Evolutionary conservation across 768 basidiomycete species (phyloP).

Genomic region (Tricholoma bakamatsutake): DNA sequence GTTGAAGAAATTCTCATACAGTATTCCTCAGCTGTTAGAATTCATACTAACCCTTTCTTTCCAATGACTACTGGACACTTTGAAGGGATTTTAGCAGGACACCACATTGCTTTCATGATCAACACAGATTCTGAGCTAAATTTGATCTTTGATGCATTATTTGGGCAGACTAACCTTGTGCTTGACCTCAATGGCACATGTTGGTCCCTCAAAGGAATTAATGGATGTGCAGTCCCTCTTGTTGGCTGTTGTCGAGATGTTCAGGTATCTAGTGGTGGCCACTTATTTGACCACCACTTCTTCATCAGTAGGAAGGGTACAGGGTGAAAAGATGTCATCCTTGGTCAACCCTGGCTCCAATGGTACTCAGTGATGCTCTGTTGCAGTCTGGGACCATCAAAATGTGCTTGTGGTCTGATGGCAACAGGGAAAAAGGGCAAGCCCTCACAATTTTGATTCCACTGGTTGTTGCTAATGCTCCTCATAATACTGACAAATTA

Average conservation of each 20-base stretch:
- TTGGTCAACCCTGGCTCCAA: no score
- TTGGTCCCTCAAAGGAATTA: conserved; percentile 7
- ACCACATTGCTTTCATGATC: background rate
- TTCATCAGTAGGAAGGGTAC: no score
- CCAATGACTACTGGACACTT: background rate
- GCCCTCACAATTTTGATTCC: conserved; percentile 7
- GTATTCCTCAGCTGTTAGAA: background rate
- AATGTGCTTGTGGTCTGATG: conserved; percentile 15
- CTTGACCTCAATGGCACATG: no score
- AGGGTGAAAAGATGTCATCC: no score
- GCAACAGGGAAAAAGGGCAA: conserved; percentile 1
- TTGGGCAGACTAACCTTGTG: no score
- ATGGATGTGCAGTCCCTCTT: conserved; percentile 8
- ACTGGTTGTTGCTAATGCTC: background rate
- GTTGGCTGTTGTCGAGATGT: conserved; percentile 14
- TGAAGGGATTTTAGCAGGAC: background rate
- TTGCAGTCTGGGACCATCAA: conserved; percentile 6
- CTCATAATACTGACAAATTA: background rate
- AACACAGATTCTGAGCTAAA: background rate
- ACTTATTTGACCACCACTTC: background rate
- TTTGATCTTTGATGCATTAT: no score
- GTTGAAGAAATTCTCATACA: background rate
- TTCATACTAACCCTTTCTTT: background rate
- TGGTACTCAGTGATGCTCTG: background rate
- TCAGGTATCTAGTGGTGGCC: background rate